Conservation (phyloP, 2,329 filamentous ascomycete genomes). For the Nakataea oryzae region DNA sequence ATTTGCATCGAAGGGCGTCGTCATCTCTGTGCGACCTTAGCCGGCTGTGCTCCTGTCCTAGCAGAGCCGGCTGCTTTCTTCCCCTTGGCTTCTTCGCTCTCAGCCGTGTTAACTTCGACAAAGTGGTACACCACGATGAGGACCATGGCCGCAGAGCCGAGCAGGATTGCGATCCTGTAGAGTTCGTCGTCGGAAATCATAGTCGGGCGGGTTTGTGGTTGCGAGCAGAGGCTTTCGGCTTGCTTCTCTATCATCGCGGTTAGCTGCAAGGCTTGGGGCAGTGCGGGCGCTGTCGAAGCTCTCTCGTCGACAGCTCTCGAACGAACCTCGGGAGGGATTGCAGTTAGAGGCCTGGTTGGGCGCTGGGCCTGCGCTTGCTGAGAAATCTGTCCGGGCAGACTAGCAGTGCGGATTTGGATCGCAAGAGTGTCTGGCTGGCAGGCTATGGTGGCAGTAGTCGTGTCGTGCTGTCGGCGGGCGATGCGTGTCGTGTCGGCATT, state of each 20-base stretch:
- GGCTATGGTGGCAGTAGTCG: background rate
- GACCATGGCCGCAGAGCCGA: conserved; percentile 81
- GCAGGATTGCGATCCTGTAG: conserved; percentile 85
- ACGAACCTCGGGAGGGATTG: background rate
- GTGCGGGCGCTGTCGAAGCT: background rate
- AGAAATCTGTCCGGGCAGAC: background rate
- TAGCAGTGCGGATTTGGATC: background rate
- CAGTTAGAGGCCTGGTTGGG: no score
- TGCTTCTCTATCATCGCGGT: background rate
- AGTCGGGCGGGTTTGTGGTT: conserved; percentile 21
- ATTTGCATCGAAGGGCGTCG: background rate
- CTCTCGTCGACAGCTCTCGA: background rate
- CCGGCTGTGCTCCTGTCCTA: background rate
- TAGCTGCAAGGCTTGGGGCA: background rate
- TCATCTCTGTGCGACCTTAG: conserved; percentile 1
- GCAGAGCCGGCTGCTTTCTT: conserved; percentile 2
- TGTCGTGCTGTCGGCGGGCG: background rate
- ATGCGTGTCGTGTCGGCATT: background rate
- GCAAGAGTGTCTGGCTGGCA: background rate
- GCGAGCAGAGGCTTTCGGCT: background rate
- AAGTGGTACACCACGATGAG: conserved; percentile 94
- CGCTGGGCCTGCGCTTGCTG: background rate
- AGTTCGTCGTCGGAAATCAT: conserved; percentile 96
- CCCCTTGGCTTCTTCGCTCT: conserved; percentile 15
- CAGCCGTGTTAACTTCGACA: conserved; percentile 78